Base-by-base conservation (phyloP, 176 grass and related monocot genomes). In the Juncus inflexus region DNA sequence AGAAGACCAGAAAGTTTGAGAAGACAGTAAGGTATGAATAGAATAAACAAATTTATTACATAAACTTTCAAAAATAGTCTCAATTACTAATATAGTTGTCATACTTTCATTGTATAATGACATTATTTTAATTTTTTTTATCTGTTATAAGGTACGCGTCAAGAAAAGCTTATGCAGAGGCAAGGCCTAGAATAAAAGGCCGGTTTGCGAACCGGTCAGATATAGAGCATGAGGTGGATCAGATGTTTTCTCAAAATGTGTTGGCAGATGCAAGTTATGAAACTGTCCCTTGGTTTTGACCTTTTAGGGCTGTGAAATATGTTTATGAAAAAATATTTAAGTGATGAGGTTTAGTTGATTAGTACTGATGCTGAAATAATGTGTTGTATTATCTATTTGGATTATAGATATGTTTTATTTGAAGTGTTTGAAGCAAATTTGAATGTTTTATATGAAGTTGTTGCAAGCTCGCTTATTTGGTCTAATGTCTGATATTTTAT, bases 1-100 rank as follows among this genome's bases (percentile, higher is more conserved):
- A 83, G 79, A 97, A 83, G 82, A 74, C 45, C 2, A 80, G 92
- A 37, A 91, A 74, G 42, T 91, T 89, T 3, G 70, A 77, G 81
- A 96, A 88, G 82, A 91, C 71, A 3, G 83, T 90, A 67, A 78
- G 92, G 12, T 89, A 89, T 9, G 81, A 47, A 28, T 28, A 13
- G 36, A 47, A 6, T 47, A 9, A 47, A 47, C 43, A 47, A 47
- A 47, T 47, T 47, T 47, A 47, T 47, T 47, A 47, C 9, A 47
- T 47, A 9, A 47, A 28, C 19, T 28, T 28, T 47, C 43, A 47
- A 9, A 47, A 28, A 28, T 28, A 28, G 19, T 28, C 19, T 47
- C 43, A 47, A 47, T 47, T 47, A 6, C 43, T 47, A 28, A 28
- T 28, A 28, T 28, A 28, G 19, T 28, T 28, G 19, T 28, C 19